phyloP scores from a whole-genome alignment of 257 asterid species.

The Jacaranda copaia region DNA sequence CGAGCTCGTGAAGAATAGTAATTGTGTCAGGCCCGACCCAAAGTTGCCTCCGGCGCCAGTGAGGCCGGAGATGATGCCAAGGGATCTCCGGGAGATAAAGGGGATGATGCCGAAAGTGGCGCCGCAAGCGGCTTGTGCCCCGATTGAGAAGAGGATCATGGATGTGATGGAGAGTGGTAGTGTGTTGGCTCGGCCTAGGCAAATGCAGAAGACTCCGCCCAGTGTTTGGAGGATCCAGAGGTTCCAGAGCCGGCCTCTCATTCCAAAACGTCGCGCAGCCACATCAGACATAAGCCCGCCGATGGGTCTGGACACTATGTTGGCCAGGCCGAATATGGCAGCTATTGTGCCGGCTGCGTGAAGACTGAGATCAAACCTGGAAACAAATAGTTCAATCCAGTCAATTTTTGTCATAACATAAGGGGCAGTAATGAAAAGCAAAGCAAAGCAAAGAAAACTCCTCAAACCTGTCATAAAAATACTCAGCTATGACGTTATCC shows the following conservation, averaged over 20 bases:
- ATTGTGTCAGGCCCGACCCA: slow-evolving; percentile 62
- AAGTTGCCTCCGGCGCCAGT: slow-evolving; percentile 73
- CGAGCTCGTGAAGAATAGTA: slow-evolving; percentile 55
- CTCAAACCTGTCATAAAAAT: slow-evolving; percentile 63
- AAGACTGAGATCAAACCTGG: slow-evolving; percentile 57
- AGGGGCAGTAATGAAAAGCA: neutral
- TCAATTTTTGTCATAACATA: too few relatives aligned
- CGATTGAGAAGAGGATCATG: slow-evolving; percentile 64
- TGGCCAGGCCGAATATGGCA: slow-evolving; percentile 69
- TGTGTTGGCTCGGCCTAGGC: slow-evolving; percentile 50
- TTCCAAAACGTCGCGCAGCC: slow-evolving; percentile 57
- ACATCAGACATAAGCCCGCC: slow-evolving; percentile 64
- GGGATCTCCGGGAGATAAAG: slow-evolving; percentile 59
- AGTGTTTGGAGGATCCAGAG: slow-evolving; percentile 66
- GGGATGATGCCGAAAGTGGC: slow-evolving; percentile 67
- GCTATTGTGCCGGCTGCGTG: slow-evolving; percentile 69
- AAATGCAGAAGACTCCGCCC: slow-evolving; percentile 64
- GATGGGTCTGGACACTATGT: slow-evolving; percentile 56
- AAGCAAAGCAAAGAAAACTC: neutral
- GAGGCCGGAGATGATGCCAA: slow-evolving; percentile 62
- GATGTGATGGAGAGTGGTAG: slow-evolving; percentile 49
- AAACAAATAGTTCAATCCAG: neutral
- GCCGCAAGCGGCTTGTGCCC: slow-evolving; percentile 63
- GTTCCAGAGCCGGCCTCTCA: slow-evolving; percentile 71
- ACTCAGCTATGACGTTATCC: slow-evolving; percentile 63